phyloP scores from a whole-genome alignment of 2,329 filamentous ascomycete genomes.

The Aureobasidium uvarum region DNA sequence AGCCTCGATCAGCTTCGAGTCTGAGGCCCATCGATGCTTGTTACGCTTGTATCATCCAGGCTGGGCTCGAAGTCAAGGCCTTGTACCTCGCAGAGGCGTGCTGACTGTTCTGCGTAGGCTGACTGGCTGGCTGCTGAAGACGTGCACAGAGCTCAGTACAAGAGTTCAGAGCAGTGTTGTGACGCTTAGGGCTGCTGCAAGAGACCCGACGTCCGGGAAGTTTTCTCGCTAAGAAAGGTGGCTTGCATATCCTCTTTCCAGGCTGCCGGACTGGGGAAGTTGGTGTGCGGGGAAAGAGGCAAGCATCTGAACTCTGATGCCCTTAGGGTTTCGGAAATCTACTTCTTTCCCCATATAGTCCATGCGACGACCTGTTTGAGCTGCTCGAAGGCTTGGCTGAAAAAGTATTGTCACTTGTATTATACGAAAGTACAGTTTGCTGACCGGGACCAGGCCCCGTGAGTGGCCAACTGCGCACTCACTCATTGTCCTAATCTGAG shows the following conservation, averaged over 20 bases:
- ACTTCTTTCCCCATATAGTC: neutral
- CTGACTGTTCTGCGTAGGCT: neutral
- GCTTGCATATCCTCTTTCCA: neutral
- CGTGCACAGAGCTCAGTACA: neutral
- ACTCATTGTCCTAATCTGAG: conserved; percentile 4
- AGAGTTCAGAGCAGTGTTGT: neutral
- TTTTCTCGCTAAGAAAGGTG: neutral
- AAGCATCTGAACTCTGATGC: neutral
- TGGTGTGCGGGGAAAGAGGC: neutral
- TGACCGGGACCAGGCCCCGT: neutral
- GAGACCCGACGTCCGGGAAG: neutral
- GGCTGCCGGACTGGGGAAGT: neutral
- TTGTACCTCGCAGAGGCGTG: neutral
- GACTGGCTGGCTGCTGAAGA: neutral
- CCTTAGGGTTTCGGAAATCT: conserved; percentile 5
- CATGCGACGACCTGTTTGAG: conserved; percentile 2
- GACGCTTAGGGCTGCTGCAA: neutral
- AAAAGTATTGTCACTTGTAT: neutral
- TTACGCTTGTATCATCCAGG: neutral
- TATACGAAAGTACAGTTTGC: neutral
- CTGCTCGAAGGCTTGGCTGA: neutral
- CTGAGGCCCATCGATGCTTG: neutral
- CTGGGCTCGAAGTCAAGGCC: neutral
- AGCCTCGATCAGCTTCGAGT: neutral
- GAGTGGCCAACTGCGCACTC: neutral